Percentiles rank a stretch among this genome's conserved stretches.
These are phyloP conservation scores for Hypoxylon rubiginosum DNA, from an alignment of 2,329 filamentous ascomycete species.

Conservation along the genomic window DNA sequence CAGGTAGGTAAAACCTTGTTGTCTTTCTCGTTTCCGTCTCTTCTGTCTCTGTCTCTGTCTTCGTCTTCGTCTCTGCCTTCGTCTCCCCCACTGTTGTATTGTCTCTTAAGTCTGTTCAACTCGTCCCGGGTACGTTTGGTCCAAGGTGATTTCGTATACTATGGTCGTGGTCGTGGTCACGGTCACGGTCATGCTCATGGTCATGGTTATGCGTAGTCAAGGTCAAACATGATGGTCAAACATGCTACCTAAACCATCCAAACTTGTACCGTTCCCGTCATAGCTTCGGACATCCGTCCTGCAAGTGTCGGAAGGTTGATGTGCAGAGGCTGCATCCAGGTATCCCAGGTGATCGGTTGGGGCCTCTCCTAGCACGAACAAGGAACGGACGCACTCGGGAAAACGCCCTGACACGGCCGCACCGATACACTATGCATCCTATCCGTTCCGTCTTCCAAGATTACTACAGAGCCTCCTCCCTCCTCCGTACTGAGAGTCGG, in stretches of 20 bases:
- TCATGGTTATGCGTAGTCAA: constrained; percentile 18
- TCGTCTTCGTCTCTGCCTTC: too few relatives aligned
- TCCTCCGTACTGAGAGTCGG: constrained; percentile 24
- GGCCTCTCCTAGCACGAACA: constrained; percentile 31
- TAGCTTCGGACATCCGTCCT: constrained; percentile 31
- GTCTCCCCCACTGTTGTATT: constrained; percentile 18
- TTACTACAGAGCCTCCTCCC: constrained; percentile 1
- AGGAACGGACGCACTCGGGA: constrained; percentile 4
- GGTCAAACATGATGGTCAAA: not conserved
- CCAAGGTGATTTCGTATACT: constrained; percentile 1
- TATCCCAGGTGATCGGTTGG: constrained; percentile 34
- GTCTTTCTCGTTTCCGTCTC: constrained; percentile 15
- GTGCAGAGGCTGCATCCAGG: constrained; percentile 39
- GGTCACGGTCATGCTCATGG: too few relatives aligned
- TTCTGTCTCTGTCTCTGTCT: not conserved
- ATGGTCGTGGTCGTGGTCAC: not conserved
- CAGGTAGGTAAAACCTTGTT: constrained; percentile 38
- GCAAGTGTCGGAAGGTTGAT: constrained; percentile 39
- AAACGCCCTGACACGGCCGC: constrained; percentile 1
- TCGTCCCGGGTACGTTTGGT: not conserved
- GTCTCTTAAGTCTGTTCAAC: constrained; percentile 34
- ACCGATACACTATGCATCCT: constrained; percentile 4
- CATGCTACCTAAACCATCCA: constrained; percentile 16
- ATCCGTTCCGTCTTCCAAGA: constrained; percentile 3
- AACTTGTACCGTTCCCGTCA: constrained; percentile 15